Conservation (phyloP, 1,139 yeast species). For the Blastobotrys persicus region DNA sequence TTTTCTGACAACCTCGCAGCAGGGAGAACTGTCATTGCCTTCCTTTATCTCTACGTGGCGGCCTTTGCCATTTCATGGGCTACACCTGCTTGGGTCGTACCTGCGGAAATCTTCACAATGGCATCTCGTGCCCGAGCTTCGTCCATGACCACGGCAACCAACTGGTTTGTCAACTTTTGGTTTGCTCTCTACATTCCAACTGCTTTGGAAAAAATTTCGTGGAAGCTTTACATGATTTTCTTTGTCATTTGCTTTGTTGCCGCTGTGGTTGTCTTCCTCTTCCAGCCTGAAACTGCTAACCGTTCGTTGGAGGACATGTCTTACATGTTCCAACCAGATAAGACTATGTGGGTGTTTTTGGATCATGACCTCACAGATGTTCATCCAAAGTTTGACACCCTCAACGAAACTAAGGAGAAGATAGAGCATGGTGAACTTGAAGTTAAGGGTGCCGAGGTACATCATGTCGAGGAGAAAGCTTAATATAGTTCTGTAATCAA, state of each 20-base stretch:
- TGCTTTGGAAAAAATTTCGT: slow-evolving; percentile 23
- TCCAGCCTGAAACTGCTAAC: slow-evolving; percentile 57
- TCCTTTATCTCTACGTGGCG: slow-evolving; percentile 74
- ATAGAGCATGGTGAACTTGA: slow-evolving; percentile 10
- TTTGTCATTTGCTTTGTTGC: slow-evolving; percentile 19
- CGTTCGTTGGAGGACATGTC: slow-evolving; percentile 57
- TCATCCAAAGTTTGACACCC: slow-evolving; percentile 14
- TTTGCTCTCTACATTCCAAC: slow-evolving; percentile 24
- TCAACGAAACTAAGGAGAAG: slow-evolving; percentile 12
- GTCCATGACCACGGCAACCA: slow-evolving; percentile 69
- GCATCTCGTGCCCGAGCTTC: slow-evolving; percentile 77
- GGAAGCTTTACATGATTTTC: slow-evolving; percentile 25
- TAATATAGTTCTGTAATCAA: not conserved
- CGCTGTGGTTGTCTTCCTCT: slow-evolving; percentile 33
- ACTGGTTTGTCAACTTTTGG: slow-evolving; percentile 75
- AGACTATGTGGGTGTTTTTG: slow-evolving; percentile 24
- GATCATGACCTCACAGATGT: slow-evolving; percentile 22
- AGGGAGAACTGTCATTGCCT: slow-evolving; percentile 73
- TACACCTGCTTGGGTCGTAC: slow-evolving; percentile 74
- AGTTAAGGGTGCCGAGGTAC: not conserved
- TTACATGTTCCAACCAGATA: slow-evolving; percentile 40
- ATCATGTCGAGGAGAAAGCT: not conserved
- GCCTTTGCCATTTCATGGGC: slow-evolving; percentile 88
- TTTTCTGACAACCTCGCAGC: slow-evolving; percentile 40
- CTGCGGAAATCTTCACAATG: slow-evolving; percentile 75